Evolutionary conservation across 2,329 filamentous ascomycete genomes (phyloP).

Genomic region (Didymella exigua): DNA sequence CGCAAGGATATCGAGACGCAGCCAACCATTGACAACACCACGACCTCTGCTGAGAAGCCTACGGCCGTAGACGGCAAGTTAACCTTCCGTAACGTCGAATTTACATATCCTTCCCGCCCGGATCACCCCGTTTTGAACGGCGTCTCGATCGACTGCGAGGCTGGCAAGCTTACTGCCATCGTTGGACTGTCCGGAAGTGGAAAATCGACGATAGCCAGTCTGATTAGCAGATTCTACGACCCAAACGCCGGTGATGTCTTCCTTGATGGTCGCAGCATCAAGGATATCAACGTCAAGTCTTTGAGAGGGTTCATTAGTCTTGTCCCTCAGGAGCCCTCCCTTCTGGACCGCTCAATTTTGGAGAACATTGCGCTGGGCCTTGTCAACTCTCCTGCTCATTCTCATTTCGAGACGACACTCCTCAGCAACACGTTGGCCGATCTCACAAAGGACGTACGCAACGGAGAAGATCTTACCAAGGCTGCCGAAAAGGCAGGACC

Average conservation of each 20-base stretch:
- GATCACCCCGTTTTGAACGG: slow-evolving; percentile 48
- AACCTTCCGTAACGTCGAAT: slow-evolving; percentile 49
- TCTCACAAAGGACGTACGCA: slow-evolving; percentile 59
- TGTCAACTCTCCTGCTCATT: slow-evolving; percentile 49
- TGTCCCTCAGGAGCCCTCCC: slow-evolving; percentile 59
- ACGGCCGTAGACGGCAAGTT: slow-evolving; percentile 54
- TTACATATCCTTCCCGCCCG: slow-evolving; percentile 51
- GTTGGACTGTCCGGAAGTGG: slow-evolving; percentile 52
- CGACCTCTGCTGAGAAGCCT: slow-evolving; percentile 34
- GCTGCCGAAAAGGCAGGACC: slow-evolving; percentile 24
- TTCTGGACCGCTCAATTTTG: slow-evolving; percentile 58
- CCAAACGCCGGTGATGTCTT: slow-evolving; percentile 62
- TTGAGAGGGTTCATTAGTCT: slow-evolving; percentile 47
- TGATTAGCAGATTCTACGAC: slow-evolving; percentile 50
- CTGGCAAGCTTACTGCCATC: slow-evolving; percentile 51
- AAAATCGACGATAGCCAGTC: slow-evolving; percentile 50
- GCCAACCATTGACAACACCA: slow-evolving; percentile 48
- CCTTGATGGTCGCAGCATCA: slow-evolving; percentile 57
- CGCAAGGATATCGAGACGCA: slow-evolving; percentile 61
- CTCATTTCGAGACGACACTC: slow-evolving; percentile 53
- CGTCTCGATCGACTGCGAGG: slow-evolving; percentile 45
- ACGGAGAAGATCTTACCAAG: slow-evolving; percentile 55
- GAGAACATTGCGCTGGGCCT: slow-evolving; percentile 61
- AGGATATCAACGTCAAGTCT: slow-evolving; percentile 45
- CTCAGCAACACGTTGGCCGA: slow-evolving; percentile 57